phyloP scores from a whole-genome alignment of 1,139 yeast genomes.

The Suhomyces ambrosiae region DNA sequence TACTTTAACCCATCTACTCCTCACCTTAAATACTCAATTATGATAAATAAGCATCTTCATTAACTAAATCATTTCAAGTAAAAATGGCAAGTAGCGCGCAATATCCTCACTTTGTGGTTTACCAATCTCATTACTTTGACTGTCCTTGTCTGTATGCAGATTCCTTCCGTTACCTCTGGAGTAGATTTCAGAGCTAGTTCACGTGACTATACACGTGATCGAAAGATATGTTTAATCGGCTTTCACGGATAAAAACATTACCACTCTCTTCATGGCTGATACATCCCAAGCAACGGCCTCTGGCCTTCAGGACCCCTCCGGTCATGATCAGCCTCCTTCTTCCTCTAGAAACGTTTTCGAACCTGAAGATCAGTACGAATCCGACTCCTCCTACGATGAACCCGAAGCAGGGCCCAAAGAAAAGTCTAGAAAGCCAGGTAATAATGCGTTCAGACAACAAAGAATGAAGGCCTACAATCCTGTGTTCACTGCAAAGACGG shows the following conservation, averaged over 20 bases:
- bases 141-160: too few species aligned
- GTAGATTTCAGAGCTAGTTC: too few species aligned
- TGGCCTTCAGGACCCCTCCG: slow-evolving; percentile 2
- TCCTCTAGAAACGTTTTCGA: slow-evolving; percentile 5
- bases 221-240: slow-evolving; percentile 1
- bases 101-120: too few species aligned
- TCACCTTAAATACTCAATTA: too few species aligned
- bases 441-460: slow-evolving; percentile 70
- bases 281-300: slow-evolving; percentile 4
- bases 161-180: too few species aligned
- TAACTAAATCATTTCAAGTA: too few species aligned
- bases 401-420: slow-evolving; percentile 10
- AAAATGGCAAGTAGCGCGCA: too few species aligned
- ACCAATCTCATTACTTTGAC: too few species aligned
- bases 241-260: slow-evolving; percentile 7
- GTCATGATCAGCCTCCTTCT: background rate
- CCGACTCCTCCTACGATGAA: slow-evolving; percentile 13
- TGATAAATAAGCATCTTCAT: too few species aligned
- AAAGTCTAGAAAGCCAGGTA: slow-evolving; percentile 55
- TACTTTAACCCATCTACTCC: too few species aligned
- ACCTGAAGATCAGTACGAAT: slow-evolving; percentile 10
- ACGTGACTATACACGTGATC: too few species aligned
- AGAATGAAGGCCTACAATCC: slow-evolving; percentile 63
- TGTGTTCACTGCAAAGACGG: slow-evolving; percentile 86
- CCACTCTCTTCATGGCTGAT: slow-evolving; percentile 9